Base-by-base conservation (phyloP, 176 grass and related monocot species). In the Rhynchospora pubera region DNA sequence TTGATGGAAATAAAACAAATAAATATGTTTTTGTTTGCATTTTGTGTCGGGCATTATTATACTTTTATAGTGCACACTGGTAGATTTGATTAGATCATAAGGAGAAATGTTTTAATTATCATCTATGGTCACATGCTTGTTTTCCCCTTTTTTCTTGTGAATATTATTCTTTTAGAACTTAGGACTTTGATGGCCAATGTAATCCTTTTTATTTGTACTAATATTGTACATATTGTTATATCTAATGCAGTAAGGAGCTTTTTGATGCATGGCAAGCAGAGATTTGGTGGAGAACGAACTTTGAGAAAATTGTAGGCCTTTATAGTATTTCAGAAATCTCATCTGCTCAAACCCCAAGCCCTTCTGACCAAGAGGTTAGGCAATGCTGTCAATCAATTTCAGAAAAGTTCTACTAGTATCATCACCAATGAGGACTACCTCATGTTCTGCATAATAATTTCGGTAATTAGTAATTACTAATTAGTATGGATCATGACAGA, bases 271-370 rank as follows among this genome's bases (percentile, higher is more conserved):
- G 91, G 4, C 85, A 66, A 46, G 91, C 91, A 56, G 78, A 89
- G 86, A 85, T 9, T 19, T 93, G 91, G 91, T 93, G 89, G 91
- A 87, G 53, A 8, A 75, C 89, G 52, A 91, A 91, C 83, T 87
- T 64, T 82, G 88, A 93, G 83, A 78, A 62, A 82, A 83, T 91
- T 85, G 86, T 88, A 67, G 91, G 84, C 76, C 88, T 93, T 56
- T 93, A 93, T 87, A 93, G 80, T 84, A 71, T 93, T 63, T 84
- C 89, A 51, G 84, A 91, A 48, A 77, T 86, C 26, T 77, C 80
- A 0, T 71, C 82, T 62, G 84, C 88, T 57, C 86, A 46, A 5
- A 91, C 86, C 6, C 84, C 89, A 24, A 89, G 80, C 86, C 86
- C 83, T 0, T 90, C 91, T 14, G 89, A 93, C 79, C 86, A 89